phyloP scores from a whole-genome alignment of 1,284 basidiomycete species.

The Cryptococcus sp. region DNA sequence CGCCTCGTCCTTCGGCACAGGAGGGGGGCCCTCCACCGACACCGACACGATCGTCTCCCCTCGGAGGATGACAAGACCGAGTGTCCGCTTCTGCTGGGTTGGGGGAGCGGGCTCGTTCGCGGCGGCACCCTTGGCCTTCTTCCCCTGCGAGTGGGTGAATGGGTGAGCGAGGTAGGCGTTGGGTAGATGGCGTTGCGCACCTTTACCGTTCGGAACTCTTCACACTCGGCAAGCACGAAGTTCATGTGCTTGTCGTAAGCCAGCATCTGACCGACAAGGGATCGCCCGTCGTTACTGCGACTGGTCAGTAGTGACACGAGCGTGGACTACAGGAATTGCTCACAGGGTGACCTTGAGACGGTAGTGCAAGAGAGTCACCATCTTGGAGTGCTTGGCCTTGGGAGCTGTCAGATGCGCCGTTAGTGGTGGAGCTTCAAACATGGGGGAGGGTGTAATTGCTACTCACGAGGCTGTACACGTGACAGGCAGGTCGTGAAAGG shows the following conservation, averaged over 20 bases:
- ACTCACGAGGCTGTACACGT: slow-evolving; percentile 31
- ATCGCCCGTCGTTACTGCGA: slow-evolving; percentile 80
- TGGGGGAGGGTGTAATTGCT: background rate
- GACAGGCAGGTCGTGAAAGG: background rate
- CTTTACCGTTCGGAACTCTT: slow-evolving; percentile 84
- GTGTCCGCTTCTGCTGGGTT: slow-evolving; percentile 92
- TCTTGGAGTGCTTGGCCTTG: slow-evolving; percentile 95
- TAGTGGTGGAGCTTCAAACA: background rate
- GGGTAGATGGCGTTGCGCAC: slow-evolving; percentile 24
- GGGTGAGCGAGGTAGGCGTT: background rate
- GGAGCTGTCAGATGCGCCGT: slow-evolving; percentile 51
- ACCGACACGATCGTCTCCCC: slow-evolving; percentile 96
- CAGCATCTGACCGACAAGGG: slow-evolving; percentile 95
- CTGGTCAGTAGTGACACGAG: background rate
- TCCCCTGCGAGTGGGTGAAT: slow-evolving; percentile 29
- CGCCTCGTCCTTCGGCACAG: slow-evolving; percentile 84
- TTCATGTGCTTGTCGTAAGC: slow-evolving; percentile 99
- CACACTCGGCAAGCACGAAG: slow-evolving; percentile 93
- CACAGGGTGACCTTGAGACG: slow-evolving; percentile 90
- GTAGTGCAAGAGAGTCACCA: slow-evolving; percentile 98
- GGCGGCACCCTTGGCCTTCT: slow-evolving; percentile 47
- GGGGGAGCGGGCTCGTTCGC: slow-evolving; percentile 62
- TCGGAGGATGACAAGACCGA: slow-evolving; percentile 92
- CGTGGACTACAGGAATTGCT: slow-evolving; percentile 12
- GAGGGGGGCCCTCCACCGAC: slow-evolving; percentile 93